These are phyloP conservation scores for Ceratocystis eucalypticola DNA, from an alignment of 2,329 filamentous ascomycete genomes.

Conservation along the genomic window DNA sequence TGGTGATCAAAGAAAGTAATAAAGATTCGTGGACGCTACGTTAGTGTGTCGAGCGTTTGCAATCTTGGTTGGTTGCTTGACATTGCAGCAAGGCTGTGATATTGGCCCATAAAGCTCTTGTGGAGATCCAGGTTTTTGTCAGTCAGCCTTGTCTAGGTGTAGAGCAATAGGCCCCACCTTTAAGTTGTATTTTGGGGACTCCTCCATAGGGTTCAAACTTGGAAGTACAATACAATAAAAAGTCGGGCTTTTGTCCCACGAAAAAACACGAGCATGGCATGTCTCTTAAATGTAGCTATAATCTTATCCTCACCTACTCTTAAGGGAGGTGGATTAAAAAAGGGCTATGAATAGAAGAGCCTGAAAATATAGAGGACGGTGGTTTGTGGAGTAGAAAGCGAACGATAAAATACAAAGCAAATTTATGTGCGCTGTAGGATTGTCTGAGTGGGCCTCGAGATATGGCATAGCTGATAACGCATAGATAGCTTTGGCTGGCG, in stretches of 20 bases:
- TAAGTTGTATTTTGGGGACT: neutral
- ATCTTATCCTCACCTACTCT: too few relatives aligned
- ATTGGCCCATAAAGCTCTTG: neutral
- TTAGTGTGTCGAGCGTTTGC: neutral
- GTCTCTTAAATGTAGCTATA: too few relatives aligned
- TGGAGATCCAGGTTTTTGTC: neutral
- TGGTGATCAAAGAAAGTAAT: neutral
- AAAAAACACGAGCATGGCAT: too few relatives aligned
- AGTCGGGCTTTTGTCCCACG: too few relatives aligned
- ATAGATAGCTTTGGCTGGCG: constrained; percentile 2
- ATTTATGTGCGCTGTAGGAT: neutral
- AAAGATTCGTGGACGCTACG: neutral
- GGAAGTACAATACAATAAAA: neutral
- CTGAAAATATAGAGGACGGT: too few relatives aligned
- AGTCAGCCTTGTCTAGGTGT: constrained; percentile 7
- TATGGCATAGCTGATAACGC: neutral
- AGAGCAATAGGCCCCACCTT: neutral
- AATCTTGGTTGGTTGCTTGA: neutral
- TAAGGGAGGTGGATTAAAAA: too few relatives aligned
- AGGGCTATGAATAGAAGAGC: too few relatives aligned
- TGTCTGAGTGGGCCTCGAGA: neutral
- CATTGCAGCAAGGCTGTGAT: constrained; percentile 6
- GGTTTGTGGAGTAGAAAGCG: neutral
- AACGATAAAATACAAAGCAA: neutral
- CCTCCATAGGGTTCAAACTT: neutral